These are phyloP conservation scores for Chrysosporium keratinophilum DNA, from an alignment of 2,329 filamentous ascomycete species.

Conservation along the genomic window DNA sequence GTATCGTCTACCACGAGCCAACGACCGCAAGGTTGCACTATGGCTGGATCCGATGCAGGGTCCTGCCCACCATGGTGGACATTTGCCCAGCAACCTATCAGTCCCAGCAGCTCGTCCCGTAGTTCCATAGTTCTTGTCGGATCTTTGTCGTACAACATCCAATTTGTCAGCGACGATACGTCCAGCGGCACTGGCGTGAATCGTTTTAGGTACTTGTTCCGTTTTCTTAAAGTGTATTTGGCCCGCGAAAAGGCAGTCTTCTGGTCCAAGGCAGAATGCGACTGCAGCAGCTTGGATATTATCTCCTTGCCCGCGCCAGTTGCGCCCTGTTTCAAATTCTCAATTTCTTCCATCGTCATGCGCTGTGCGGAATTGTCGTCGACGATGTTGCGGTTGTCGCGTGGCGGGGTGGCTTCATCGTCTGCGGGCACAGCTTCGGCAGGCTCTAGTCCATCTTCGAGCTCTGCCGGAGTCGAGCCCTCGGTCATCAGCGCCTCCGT, in stretches of 20 bases:
- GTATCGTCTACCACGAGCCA: slow-evolving; percentile 85
- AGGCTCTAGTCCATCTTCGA: slow-evolving; percentile 29
- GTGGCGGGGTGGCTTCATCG: slow-evolving; percentile 40
- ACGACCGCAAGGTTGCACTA: slow-evolving; percentile 38
- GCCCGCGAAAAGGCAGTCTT: slow-evolving; percentile 90
- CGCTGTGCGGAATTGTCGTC: slow-evolving; percentile 62
- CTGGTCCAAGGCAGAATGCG: slow-evolving; percentile 80
- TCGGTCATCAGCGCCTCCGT: slow-evolving; percentile 57
- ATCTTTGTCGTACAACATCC: slow-evolving; percentile 70
- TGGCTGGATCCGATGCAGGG: slow-evolving; percentile 18
- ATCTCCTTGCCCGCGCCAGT: slow-evolving; percentile 75
- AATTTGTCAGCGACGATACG: slow-evolving; percentile 62
- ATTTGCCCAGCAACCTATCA: slow-evolving; percentile 83
- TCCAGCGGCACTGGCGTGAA: slow-evolving; percentile 82
- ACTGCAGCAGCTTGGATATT: slow-evolving; percentile 83
- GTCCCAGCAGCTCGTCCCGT: slow-evolving; percentile 68
- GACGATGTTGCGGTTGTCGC: slow-evolving; percentile 53
- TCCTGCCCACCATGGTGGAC: slow-evolving; percentile 58
- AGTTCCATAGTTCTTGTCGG: slow-evolving; percentile 72
- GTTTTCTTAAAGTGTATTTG: slow-evolving; percentile 92
- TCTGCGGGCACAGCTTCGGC: slow-evolving; percentile 20
- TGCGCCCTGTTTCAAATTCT: slow-evolving; percentile 60
- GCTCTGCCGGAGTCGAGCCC: slow-evolving; percentile 25
- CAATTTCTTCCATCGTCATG: slow-evolving; percentile 60
- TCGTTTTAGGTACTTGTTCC: slow-evolving; percentile 80